phyloP scores from a whole-genome alignment of 225 moss, liverwort and hornwort genomes.

The Lunularia cruciata region DNA sequence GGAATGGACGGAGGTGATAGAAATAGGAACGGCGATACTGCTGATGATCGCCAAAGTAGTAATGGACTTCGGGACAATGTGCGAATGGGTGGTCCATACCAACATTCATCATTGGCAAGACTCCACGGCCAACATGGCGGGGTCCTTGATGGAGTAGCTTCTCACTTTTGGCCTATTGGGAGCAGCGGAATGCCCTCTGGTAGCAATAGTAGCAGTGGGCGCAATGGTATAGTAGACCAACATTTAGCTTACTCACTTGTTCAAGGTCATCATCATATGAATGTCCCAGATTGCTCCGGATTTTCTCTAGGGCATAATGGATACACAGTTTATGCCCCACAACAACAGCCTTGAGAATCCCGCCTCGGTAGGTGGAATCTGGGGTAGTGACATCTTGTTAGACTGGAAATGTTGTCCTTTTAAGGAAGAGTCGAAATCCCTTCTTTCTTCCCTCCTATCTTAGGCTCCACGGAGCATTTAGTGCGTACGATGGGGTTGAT shows the following conservation, averaged over 20 bases:
- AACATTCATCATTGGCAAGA: slow-evolving; percentile 64
- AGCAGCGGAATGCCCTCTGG: slow-evolving; percentile 64
- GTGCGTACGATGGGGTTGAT: slow-evolving; percentile 29
- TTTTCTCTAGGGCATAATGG: slow-evolving; percentile 89
- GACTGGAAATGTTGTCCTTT: slow-evolving; percentile 17
- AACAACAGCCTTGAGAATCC: slow-evolving; percentile 74
- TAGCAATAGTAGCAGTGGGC: slow-evolving; percentile 45
- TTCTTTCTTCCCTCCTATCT: neutral
- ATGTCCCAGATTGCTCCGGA: slow-evolving; percentile 75
- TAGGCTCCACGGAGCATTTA: slow-evolving; percentile 28
- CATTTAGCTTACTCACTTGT: slow-evolving; percentile 89
- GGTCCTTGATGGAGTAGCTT: slow-evolving; percentile 68
- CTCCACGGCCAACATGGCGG: slow-evolving; percentile 81
- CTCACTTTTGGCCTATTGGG: slow-evolving; percentile 85
- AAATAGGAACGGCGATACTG: slow-evolving; percentile 54
- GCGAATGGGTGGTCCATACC: slow-evolving; percentile 56
- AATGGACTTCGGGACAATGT: slow-evolving; percentile 53
- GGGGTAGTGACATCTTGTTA: slow-evolving; percentile 22
- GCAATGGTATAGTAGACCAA: slow-evolving; percentile 85
- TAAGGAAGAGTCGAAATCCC: slow-evolving; percentile 12
- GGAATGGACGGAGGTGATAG: slow-evolving; percentile 66
- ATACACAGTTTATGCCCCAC: slow-evolving; percentile 81
- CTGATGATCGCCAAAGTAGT: slow-evolving; percentile 38
- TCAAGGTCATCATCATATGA: slow-evolving; percentile 72
- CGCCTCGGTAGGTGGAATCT: slow-evolving; percentile 15